Percentiles rank a stretch among this genome's conserved stretches.
Evolutionary conservation across 345 rosid genomes (phyloP).

Genomic region (Citrus mangshanensis): DNA sequence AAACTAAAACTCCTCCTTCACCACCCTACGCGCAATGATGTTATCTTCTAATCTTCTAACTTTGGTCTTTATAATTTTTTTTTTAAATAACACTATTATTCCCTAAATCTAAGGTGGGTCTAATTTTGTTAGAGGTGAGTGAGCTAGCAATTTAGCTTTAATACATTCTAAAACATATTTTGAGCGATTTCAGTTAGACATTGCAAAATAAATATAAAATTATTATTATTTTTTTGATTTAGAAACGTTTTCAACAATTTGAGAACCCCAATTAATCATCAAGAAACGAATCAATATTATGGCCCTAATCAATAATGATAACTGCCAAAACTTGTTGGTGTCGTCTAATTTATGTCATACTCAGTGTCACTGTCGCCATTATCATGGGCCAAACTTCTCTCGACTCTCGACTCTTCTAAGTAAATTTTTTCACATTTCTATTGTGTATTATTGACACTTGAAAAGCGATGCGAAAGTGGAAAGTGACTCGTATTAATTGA

Average conservation of each 20-base stretch:
- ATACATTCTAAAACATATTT: background rate
- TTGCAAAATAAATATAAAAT: background rate
- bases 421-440: background rate
- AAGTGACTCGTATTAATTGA: background rate
- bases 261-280: too few species aligned
- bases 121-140: background rate
- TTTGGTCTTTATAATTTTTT: background rate
- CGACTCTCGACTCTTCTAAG: slow-evolving; percentile 7
- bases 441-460: background rate
- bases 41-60: background rate
- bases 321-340: background rate
- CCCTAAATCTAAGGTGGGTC: background rate
- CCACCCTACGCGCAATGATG: background rate
- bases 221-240: background rate
- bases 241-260: background rate
- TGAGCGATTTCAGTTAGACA: background rate
- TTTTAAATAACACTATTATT: background rate
- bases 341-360: too few species aligned
- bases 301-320: background rate
- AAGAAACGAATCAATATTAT: too few species aligned
- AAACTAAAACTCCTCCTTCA: too few species aligned
- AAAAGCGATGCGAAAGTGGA: background rate
- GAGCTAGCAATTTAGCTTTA: background rate
- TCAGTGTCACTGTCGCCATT: background rate
- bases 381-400: slow-evolving; percentile 6